phyloP scores from a whole-genome alignment of 2,329 filamentous ascomycete species.

The Pseudonectria buxi region DNA sequence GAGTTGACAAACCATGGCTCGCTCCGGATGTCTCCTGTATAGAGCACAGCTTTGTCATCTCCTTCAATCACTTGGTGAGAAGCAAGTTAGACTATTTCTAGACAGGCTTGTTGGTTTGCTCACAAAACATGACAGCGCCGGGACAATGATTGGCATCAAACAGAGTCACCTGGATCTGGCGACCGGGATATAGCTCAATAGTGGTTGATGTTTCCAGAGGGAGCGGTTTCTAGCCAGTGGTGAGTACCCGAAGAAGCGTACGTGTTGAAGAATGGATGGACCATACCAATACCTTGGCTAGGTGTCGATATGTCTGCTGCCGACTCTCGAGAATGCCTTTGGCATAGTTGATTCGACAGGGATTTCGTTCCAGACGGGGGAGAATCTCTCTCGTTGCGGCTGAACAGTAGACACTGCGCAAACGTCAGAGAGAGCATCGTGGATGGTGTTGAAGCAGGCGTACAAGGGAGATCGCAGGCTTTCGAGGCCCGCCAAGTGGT shows the following conservation, averaged over 20 bases:
- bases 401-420: slow-evolving; percentile 71
- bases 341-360: slow-evolving; percentile 74
- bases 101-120: no score
- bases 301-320: slow-evolving; percentile 68
- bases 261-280: accelerated
- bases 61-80: slow-evolving; percentile 61
- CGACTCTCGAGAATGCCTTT: slow-evolving; percentile 70
- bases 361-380: slow-evolving; percentile 69
- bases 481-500: slow-evolving; percentile 79
- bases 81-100: slow-evolving; percentile 3
- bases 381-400: slow-evolving; percentile 75
- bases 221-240: slow-evolving; percentile 56
- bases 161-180: slow-evolving; percentile 70
- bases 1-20: slow-evolving; percentile 81
- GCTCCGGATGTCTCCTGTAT: slow-evolving; percentile 82
- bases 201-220: slow-evolving; percentile 72
- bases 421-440: background rate
- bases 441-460: slow-evolving; percentile 6
- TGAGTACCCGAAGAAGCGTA: slow-evolving; percentile 1
- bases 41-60: slow-evolving; percentile 64
- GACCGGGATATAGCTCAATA: slow-evolving; percentile 65
- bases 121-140: slow-evolving; percentile 82
- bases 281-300: slow-evolving; percentile 59
- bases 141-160: slow-evolving; percentile 90
- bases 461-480: slow-evolving; percentile 68